Evolutionary conservation across 805 yeast genomes (phyloP), one percentile per base, ranked within the genome.

Genomic region (Kluyveromyces dobzhanskii): DNA sequence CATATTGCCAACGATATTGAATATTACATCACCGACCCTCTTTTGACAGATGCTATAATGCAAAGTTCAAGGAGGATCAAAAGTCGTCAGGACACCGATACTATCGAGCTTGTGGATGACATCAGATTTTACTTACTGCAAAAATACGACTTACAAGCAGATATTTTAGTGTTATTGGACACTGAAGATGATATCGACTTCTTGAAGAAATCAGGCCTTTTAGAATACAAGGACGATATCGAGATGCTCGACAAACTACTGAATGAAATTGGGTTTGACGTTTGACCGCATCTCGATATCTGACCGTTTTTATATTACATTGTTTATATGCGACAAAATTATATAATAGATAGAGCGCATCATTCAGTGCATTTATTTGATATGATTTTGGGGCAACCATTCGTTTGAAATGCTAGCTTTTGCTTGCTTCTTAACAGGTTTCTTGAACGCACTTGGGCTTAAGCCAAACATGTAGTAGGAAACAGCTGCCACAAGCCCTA

Each of bases 61-160:
- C 68, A 66, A 45, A 67, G 75, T 52, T 80, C 90, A 0, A 45
- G 50, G 12, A 62, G 85, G 48, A 81, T 84, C 36, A 51, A 69
- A 16, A 59, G 55, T 12, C 69, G 92, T 52, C 78, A 84, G 47
- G 85, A 77, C 43, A 79, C 83, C 0, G 94, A 84, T 60, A 80
- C 90, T 1, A 80, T 84, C 51, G 94, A 84, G 50, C 62, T 84
- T 47, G 66, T 84, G 19, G 94, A 83, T 57, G 94, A 83, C 60
- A 78, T 84, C 9, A 65, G 87, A 45, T 84, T 70, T 56, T 80
- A 77, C 46, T 56, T 84, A 33, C 39, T 58, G 12, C 46, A 55
- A 32, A 57, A 55, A 34, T 51, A 58, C 37, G 50, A 50, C 7
- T 42, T 59, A 30, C 61, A 57, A 29, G 46, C 48, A 2, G 62